These are phyloP conservation scores for Cyclospora cayetanensis DNA, from an alignment of 169 alveolate species.

Conservation along the genomic window DNA sequence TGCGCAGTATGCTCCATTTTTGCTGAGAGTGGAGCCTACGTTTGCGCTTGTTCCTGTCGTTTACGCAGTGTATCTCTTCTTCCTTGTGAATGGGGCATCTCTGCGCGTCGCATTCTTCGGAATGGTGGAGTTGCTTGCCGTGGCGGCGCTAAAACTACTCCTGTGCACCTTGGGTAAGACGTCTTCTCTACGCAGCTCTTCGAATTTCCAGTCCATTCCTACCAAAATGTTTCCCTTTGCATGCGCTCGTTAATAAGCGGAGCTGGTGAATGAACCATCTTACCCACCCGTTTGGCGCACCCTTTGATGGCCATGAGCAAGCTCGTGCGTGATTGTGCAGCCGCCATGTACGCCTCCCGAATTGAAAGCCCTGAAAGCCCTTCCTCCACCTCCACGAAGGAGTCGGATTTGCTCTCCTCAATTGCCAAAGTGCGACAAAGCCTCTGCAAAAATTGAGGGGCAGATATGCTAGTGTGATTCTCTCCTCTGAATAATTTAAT, in stretches of 20 bases:
- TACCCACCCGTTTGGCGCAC: too few relatives aligned
- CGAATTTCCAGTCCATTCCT: too few relatives aligned
- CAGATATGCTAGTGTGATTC: too few relatives aligned
- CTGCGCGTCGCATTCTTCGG: conserved; percentile 55
- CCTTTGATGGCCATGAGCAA: too few relatives aligned
- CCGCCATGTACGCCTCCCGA: conserved; percentile 53
- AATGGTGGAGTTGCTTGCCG: neutral
- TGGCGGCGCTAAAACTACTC: conserved; percentile 50
- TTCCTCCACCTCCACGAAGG: conserved; percentile 43
- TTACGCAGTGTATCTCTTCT: neutral
- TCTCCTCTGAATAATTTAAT: too few relatives aligned
- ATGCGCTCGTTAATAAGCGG: too few relatives aligned
- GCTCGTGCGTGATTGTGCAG: neutral
- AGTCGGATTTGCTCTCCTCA: conserved; percentile 27
- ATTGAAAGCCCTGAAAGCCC: neutral
- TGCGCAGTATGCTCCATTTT: too few relatives aligned
- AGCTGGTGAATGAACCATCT: too few relatives aligned
- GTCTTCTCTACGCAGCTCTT: too few relatives aligned
- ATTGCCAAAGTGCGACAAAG: conserved; percentile 3
- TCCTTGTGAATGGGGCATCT: conserved; percentile 14
- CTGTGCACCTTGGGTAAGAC: conserved; percentile 52
- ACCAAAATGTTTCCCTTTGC: too few relatives aligned
- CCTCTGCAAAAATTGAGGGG: too few relatives aligned
- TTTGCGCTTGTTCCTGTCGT: neutral
- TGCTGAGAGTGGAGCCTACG: too few relatives aligned